These are phyloP conservation scores for Chrysophaeum taylorii DNA, from an alignment of 352 stramenopile species.

Conservation along the genomic window DNA sequence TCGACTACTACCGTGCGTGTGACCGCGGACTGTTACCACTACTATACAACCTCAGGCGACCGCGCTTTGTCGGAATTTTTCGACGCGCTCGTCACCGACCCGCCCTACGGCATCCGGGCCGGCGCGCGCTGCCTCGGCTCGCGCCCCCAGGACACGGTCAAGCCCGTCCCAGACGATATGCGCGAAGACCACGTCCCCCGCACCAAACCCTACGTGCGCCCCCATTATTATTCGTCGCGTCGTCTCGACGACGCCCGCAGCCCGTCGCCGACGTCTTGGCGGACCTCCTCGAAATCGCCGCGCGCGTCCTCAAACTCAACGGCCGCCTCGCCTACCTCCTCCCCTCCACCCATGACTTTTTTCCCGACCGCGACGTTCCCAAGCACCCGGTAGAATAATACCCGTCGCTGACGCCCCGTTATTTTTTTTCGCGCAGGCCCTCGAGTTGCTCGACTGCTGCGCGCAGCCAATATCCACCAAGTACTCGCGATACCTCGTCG, in stretches of 20 bases:
- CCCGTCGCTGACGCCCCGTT: no score
- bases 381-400: conserved; percentile 22
- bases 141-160: conserved; percentile 30
- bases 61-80: no score
- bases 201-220: conserved; percentile 88
- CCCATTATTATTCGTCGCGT: no score
- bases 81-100: conserved; percentile 78
- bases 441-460: neutral
- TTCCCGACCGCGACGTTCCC: conserved; percentile 40
- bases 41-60: neutral
- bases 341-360: conserved; percentile 49
- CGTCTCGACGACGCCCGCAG: no score
- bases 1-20: conserved; percentile 34
- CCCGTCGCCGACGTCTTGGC: conserved; percentile 89
- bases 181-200: conserved; percentile 82
- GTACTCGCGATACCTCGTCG: conserved; percentile 9
- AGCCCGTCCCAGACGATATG: conserved; percentile 56
- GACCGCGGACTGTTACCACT: no score
- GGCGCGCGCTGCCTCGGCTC: conserved; percentile 79
- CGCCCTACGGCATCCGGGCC: conserved; percentile 81
- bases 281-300: conserved; percentile 80
- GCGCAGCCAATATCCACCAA: conserved; percentile 2
- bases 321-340: conserved; percentile 53
- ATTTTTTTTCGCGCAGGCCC: no score
- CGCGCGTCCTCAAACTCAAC: conserved; percentile 38